phyloP scores from a whole-genome alignment of 2,329 filamentous ascomycete genomes.

The Fusarium musae region DNA sequence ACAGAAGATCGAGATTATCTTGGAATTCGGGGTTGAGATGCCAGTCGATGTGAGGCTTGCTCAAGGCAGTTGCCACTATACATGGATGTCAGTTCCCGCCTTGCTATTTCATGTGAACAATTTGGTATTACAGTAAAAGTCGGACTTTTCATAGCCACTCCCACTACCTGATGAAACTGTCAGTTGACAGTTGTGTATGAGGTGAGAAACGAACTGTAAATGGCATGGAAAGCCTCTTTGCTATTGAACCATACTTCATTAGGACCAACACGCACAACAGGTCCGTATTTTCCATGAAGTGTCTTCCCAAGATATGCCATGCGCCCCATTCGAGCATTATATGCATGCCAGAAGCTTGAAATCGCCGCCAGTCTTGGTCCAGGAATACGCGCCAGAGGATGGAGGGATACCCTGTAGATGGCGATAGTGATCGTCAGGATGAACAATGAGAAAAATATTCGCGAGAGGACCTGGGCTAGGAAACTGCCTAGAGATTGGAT shows the following conservation, averaged over 20 bases:
- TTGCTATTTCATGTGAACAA: background rate
- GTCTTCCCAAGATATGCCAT: conserved; percentile 55
- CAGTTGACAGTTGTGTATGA: background rate
- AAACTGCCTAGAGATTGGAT: conserved; percentile 1
- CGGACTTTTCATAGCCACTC: conserved; percentile 61
- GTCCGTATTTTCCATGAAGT: conserved; percentile 60
- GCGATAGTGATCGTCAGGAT: conserved; percentile 31
- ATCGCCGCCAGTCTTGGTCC: conserved; percentile 60
- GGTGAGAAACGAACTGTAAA: conserved; percentile 49
- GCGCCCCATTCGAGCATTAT: conserved; percentile 57
- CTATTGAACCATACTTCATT: conserved; percentile 65
- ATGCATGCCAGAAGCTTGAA: conserved; percentile 61
- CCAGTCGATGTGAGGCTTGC: conserved; percentile 56
- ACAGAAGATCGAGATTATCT: conserved; percentile 63
- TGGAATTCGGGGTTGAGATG: conserved; percentile 48
- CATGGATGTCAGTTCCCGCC: background rate
- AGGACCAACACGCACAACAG: conserved; percentile 63
- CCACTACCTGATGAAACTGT: conserved; percentile 51
- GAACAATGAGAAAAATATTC: conserved; percentile 8
- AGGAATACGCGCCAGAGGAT: conserved; percentile 58
- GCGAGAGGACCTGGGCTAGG: background rate
- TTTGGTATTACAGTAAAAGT: conserved; percentile 60
- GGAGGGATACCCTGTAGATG: conserved; percentile 55
- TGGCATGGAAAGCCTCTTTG: conserved; percentile 56
- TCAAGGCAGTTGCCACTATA: conserved; percentile 58